Conservation (phyloP, 495 filamentous ascomycete species). For the Apodospora peruviana region DNA sequence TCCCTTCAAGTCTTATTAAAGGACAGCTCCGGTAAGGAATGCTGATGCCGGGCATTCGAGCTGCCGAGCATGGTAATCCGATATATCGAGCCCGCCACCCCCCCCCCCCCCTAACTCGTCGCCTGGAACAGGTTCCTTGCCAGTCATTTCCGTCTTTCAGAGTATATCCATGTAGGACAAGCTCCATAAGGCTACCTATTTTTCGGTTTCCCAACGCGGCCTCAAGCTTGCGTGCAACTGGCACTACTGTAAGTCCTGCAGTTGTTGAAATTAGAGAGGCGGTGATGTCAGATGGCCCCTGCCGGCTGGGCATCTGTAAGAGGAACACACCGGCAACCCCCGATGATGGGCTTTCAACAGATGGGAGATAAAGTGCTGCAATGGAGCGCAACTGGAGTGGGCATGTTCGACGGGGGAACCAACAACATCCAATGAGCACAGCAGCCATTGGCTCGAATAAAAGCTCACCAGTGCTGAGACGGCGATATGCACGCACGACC, state of each 20-base stretch:
- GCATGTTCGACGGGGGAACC: too few species aligned
- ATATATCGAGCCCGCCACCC: too few species aligned
- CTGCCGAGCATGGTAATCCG: too few species aligned
- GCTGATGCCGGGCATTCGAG: too few species aligned
- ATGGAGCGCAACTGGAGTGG: slow-evolving; percentile 2
- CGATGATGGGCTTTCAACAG: not conserved
- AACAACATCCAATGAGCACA: too few species aligned
- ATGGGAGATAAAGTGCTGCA: not conserved
- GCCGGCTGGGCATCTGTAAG: not conserved
- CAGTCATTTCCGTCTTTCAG: too few species aligned
- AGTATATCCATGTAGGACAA: too few species aligned
- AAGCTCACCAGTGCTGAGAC: slow-evolving; percentile 9
- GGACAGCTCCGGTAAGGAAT: too few species aligned
- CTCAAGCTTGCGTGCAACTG: not conserved
- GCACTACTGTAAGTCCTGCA: not conserved
- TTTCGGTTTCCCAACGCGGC: not conserved
- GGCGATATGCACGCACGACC: slow-evolving; percentile 13
- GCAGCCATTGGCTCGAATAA: slow-evolving; percentile 13
- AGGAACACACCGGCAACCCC: not conserved
- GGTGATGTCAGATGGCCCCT: slow-evolving; percentile 1
- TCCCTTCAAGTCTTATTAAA: too few species aligned
- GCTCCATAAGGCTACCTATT: not conserved
- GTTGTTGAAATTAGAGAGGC: slow-evolving; percentile 3
- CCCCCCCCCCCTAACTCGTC: too few species aligned
- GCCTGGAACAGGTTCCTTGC: too few species aligned